A percentile compares a stretch with the other conserved stretches of the same genome.
Evolutionary conservation across 2,329 filamentous ascomycete species (phyloP).

Genomic region (Alternaria consortialis): DNA sequence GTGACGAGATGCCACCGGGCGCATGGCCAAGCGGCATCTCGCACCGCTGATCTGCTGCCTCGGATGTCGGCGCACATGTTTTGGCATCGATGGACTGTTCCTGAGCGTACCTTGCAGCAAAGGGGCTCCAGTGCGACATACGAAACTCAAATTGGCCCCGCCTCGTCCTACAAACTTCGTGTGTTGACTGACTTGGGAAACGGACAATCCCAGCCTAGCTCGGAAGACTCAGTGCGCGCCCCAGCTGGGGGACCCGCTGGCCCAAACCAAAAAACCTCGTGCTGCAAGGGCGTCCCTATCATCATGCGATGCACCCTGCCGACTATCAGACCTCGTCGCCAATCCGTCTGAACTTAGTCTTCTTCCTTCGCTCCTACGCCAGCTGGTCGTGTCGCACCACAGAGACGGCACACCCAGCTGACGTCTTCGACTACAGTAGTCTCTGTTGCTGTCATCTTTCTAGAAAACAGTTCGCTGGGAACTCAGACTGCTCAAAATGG

Average conservation of each 20-base stretch:
- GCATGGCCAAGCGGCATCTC: constrained; percentile 43
- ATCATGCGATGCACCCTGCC: constrained; percentile 7
- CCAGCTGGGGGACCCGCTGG: constrained; percentile 10
- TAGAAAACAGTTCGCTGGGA: constrained; percentile 39
- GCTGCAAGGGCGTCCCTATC: constrained; percentile 17
- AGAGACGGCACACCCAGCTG: constrained; percentile 28
- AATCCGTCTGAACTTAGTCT: constrained; percentile 1
- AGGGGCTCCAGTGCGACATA: constrained; percentile 38
- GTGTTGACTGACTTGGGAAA: constrained; percentile 33
- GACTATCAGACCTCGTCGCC: background rate
- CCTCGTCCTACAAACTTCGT: constrained; percentile 35
- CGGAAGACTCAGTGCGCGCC: constrained; percentile 11
- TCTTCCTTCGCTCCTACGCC: background rate
- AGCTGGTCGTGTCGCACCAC: constrained; percentile 33
- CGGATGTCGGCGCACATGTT: constrained; percentile 35
- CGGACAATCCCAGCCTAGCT: constrained; percentile 23
- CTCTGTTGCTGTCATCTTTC: constrained; percentile 31
- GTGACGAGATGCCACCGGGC: constrained; percentile 34
- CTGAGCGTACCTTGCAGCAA: constrained; percentile 49
- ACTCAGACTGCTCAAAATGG: constrained; percentile 29
- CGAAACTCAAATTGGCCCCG: constrained; percentile 37
- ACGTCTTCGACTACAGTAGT: constrained; percentile 41
- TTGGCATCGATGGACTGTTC: constrained; percentile 19
- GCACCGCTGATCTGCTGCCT: constrained; percentile 39
- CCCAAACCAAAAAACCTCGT: constrained; percentile 10